Base-by-base conservation (phyloP, 768 basidiomycete species). In the Mycena rebaudengoi region DNA sequence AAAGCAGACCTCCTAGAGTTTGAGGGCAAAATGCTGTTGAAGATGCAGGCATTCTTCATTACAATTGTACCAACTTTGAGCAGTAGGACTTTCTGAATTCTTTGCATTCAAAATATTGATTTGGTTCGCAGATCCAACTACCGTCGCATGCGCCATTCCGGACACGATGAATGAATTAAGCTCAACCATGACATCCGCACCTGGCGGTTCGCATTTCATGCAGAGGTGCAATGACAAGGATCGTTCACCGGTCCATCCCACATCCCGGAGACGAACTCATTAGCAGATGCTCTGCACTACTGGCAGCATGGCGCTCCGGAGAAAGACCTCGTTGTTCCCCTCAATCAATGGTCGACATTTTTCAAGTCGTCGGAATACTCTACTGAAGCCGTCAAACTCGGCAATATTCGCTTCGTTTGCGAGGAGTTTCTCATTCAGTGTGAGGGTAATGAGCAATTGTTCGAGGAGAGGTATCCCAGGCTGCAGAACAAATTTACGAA, bases 241-340 rank as follows among this genome's bases (percentile, higher is more conserved):
- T n/a, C n/a, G 33, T 33, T 40, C 44, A 25, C 8, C 23, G 40
- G 12, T 43, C n/a, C 4, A 11, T 39, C 39, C 29, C 63, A 61
- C 26, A 71, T 66, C 23, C 68, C 70, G 10, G 35, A 51, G 45
- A 66, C 63, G 18, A 64, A 63, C 20, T 46, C 56, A 12, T 35
- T 71, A 21, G 68, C 69, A 33, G 66, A 71, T 49, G 69, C 60
- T 12, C 58, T 71, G 28, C 14, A 20, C 25, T 71, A 69, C 46
- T 71, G 68, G 70, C 37, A 62, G 21, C 16, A 48, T 11, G 66
- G 70, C 18, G 45, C 44, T 26, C 45, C 64, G 7, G n/a, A 54
- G 26, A 65, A 61, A 21, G 69, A 66, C 1, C 64, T 68, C 10
- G 26, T 50, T 18, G 28, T 61, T 25, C 66, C 65, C 14, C 45